Percentiles rank a stretch among this genome's conserved stretches.
These are phyloP conservation scores for Boletus fagicola DNA, from an alignment of 768 basidiomycete genomes.

Conservation along the genomic window DNA sequence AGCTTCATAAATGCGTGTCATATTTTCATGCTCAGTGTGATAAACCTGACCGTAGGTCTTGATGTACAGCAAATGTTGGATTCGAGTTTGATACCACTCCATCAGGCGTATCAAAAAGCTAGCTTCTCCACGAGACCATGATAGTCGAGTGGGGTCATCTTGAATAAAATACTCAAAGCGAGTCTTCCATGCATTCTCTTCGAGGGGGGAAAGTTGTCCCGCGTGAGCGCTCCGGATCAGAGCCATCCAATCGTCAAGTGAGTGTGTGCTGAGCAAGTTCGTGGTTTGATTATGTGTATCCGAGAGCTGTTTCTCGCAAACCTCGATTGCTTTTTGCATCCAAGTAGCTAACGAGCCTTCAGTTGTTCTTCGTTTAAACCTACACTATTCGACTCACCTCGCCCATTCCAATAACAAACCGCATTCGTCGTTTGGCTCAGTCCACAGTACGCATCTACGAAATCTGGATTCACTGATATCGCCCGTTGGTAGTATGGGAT, in stretches of 20 bases:
- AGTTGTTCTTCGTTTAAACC: slow-evolving; percentile 2
- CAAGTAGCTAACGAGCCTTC: slow-evolving; percentile 27
- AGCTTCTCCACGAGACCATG: slow-evolving; percentile 35
- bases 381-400: slow-evolving; percentile 25
- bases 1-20: slow-evolving; percentile 7
- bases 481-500: slow-evolving; percentile 47
- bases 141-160: slow-evolving; percentile 17
- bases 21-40: slow-evolving; percentile 13
- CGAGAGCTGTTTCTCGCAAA: slow-evolving; percentile 39
- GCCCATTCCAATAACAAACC: slow-evolving; percentile 46
- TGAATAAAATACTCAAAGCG: slow-evolving; percentile 33
- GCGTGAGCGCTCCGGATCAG: slow-evolving; percentile 31
- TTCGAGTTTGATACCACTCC: slow-evolving; percentile 41
- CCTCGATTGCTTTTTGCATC: slow-evolving; percentile 38
- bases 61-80: slow-evolving; percentile 45
- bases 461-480: slow-evolving; percentile 39
- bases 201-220: slow-evolving; percentile 23
- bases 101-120: slow-evolving; percentile 45
- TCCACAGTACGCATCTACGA: slow-evolving; percentile 50
- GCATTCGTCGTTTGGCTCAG: slow-evolving; percentile 45
- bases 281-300: slow-evolving; percentile 31
- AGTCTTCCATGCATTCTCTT: slow-evolving; percentile 33
- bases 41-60: slow-evolving; percentile 34
- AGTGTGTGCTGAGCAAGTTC: slow-evolving; percentile 28
- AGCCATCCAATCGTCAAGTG: slow-evolving; percentile 38